Evolutionary conservation across 2,329 filamentous ascomycete species (phyloP).

Genomic region (Aureobasidium namibiae): DNA sequence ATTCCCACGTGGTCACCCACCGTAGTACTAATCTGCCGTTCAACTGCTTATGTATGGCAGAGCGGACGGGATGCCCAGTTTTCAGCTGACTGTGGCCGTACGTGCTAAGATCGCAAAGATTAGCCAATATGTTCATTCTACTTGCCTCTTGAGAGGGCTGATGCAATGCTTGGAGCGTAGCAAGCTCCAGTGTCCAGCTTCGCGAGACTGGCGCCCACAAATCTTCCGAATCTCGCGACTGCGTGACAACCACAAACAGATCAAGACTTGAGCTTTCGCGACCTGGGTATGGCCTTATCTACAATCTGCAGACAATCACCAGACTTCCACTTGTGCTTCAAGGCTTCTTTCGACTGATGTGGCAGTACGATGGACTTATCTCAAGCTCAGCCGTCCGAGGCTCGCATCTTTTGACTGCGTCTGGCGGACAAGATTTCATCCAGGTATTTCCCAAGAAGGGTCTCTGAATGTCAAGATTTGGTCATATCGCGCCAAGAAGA

Average conservation of each 20-base stretch:
- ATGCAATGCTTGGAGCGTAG: too few relatives aligned
- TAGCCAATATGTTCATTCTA: too few relatives aligned
- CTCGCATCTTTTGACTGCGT: constrained; percentile 2
- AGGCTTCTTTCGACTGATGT: constrained; percentile 2
- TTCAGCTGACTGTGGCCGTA: too few relatives aligned
- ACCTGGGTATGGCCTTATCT: not conserved
- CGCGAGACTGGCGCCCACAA: not conserved
- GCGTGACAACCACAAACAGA: not conserved
- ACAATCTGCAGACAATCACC: not conserved
- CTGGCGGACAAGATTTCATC: not conserved
- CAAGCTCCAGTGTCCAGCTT: too few relatives aligned
- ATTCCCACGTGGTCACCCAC: too few relatives aligned
- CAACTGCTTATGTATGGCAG: too few relatives aligned
- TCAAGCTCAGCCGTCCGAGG: not conserved
- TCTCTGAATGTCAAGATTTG: not conserved
- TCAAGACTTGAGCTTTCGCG: not conserved
- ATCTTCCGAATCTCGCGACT: not conserved
- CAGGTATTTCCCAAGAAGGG: not conserved
- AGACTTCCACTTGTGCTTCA: not conserved
- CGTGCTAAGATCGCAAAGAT: too few relatives aligned
- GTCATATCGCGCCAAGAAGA: not conserved
- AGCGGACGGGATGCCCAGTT: too few relatives aligned
- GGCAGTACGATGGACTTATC: constrained; percentile 5
- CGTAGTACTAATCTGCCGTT: too few relatives aligned
- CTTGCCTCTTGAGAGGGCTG: too few relatives aligned